These are phyloP conservation scores for Globisporangium orthogonon DNA, from an alignment of 352 stramenopile species.

Conservation along the genomic window DNA sequence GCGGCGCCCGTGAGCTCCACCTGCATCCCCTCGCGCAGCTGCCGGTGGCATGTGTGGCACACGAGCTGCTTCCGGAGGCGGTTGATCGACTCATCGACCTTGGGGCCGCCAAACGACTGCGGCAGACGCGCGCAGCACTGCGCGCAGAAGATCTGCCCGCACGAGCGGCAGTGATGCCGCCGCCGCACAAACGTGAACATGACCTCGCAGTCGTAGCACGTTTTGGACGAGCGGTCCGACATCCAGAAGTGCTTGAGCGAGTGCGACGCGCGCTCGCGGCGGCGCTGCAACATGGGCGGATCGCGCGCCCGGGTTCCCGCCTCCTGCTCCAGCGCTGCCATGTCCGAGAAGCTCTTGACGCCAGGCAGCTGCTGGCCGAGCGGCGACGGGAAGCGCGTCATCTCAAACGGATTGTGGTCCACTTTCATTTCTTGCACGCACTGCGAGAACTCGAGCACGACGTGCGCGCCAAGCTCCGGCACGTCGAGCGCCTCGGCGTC, in stretches of 20 bases:
- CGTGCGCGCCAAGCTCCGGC: conserved; percentile 19
- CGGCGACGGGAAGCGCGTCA: conserved; percentile 73
- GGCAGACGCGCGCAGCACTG: conserved; percentile 74
- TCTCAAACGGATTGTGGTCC: conserved; percentile 55
- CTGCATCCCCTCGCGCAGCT: conserved; percentile 76
- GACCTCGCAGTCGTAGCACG: conserved; percentile 77
- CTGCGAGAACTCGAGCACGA: conserved; percentile 59
- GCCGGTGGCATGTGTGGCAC: conserved; percentile 77
- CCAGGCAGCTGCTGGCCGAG: conserved; percentile 54
- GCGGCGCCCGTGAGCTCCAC: conserved; percentile 50
- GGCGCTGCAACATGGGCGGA: conserved; percentile 10
- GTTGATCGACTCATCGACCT: conserved; percentile 73
- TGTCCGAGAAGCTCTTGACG: conserved; percentile 43
- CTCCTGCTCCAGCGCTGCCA: conserved; percentile 3
- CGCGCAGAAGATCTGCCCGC: conserved; percentile 82
- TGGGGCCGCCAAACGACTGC: conserved; percentile 68
- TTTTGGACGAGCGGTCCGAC: conserved; percentile 81
- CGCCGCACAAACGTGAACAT: conserved; percentile 80
- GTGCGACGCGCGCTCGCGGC: conserved; percentile 37
- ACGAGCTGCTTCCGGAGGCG: conserved; percentile 79
- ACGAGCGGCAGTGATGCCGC: conserved; percentile 79
- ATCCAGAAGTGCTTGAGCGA: conserved; percentile 89
- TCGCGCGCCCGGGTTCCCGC: background rate
- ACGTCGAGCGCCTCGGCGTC: conserved; percentile 17
- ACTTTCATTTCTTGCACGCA: conserved; percentile 56